Base-by-base conservation (phyloP, 2,329 filamentous ascomycete species). In the Ambrosiella beaveri region DNA sequence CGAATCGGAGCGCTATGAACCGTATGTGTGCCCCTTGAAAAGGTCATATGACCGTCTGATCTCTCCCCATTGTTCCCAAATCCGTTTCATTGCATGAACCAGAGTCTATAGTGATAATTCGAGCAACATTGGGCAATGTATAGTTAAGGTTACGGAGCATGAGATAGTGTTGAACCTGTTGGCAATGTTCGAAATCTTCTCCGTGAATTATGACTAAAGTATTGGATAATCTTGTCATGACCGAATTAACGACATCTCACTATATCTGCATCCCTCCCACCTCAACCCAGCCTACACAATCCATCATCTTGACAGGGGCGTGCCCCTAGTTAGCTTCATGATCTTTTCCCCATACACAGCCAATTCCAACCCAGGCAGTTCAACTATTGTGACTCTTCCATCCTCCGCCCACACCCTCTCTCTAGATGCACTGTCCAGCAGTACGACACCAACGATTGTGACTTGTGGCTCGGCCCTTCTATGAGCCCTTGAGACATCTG, bases 291-390 rank as follows among this genome's bases (percentile, higher is more conserved):
- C 27, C 39, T 6, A 41, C 1, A 11, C 39, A 41, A 41, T n/a
- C n/a, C 39, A 41, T 38, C 50, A 57, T 27, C 27, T 27, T 27
- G 27, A 27, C 27, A 36, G 41, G 57, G 57, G 57, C 53, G 57
- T 58, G 57, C 50, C 45, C 40, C 41, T 54, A 58, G 44, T 35
- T 15, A 55, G 39, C 40, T 36, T 58, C 57, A 58, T 51, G 51
- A 58, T 58, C 51, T 58, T 54, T 9, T 54, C 19, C 5, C 47
- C 3, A 9, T 4, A 27, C 27, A 27, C 39, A 41, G 4, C 39
- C 39, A 41, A 6, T 41, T 27, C 27, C 27, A 4, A 27, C 27
- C 27, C 27, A 27, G 27, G 5, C 27, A 27, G 27, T 27, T 27
- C 2, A 27, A 41, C 7, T 41, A 41, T 41, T 6, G 39, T 41